phyloP scores from a whole-genome alignment of 2,329 filamentous ascomycete genomes.

The Hymenoscyphus salicellus region DNA sequence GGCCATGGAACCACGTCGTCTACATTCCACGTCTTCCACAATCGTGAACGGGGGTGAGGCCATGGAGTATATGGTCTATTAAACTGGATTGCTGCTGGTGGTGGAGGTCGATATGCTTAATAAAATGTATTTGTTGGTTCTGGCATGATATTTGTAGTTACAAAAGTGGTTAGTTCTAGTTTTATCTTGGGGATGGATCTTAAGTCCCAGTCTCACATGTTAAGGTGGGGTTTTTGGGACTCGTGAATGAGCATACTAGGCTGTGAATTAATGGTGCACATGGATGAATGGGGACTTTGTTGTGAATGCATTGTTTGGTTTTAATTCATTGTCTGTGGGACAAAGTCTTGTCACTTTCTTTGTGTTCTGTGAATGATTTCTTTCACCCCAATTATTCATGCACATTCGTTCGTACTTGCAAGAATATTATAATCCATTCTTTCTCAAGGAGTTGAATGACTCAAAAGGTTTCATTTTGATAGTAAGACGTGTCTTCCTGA shows the following conservation, averaged over 20 bases:
- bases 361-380: background rate
- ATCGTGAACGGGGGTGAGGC: background rate
- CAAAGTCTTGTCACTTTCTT: background rate
- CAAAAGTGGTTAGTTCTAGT: background rate
- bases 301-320: background rate
- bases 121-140: background rate
- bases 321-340: background rate
- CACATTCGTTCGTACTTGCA: background rate
- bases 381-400: background rate
- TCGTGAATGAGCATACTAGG: background rate
- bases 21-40: slow-evolving; percentile 2
- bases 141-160: background rate
- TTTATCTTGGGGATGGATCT: background rate
- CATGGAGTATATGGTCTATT: background rate
- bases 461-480: background rate
- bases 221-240: background rate
- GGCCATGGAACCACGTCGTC: background rate
- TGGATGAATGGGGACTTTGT: background rate
- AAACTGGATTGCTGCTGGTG: background rate
- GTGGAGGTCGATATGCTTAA: background rate
- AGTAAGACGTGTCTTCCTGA: background rate
- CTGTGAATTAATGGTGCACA: background rate
- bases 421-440: background rate
- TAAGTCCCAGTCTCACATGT: background rate
- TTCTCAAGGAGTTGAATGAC: background rate